Evolutionary conservation across 352 stramenopile species (phyloP), one percentile per base, ranked within the genome.

Genomic region (Phytophthora brassicae): DNA sequence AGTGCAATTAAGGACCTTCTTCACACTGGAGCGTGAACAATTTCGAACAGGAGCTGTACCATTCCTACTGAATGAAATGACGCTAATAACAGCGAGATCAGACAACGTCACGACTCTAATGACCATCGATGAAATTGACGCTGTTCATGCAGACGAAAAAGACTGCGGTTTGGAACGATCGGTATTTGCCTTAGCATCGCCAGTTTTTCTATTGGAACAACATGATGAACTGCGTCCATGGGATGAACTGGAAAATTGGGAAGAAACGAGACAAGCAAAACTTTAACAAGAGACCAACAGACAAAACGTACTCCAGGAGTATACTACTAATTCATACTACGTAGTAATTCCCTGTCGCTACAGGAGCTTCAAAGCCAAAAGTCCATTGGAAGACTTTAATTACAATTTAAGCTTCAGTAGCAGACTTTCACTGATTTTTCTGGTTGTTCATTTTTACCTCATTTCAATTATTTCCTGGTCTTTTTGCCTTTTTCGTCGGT

Each of bases 1-100:
- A 13, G 66, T 84, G 22, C 79, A 88, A 44, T 43, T 89, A 22
- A 70, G 81, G 11, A 80, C 64, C 7, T 92, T 92, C 56, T 50
- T 92, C 17, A 87, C 76, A 9, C 73, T 69, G 16, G 83, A 86
- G 24, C 66, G 65, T 20, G 72, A 77, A 45, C 67, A 66, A 12
- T 86, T 77, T 66, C 66, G 64, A 17, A 64, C 66, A 14, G 54
- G 61, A 11, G 56, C 62, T 9, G 74, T 90, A 33, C 78, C 77
- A 9, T 75, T 69, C 39, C 50, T 90, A 6, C 54, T 90, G 23
- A 75, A 64, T 24, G 69, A 86, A 52, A 72, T 72, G 58, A 60
- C 50, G 16, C 55, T 88, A 28, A 70, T 77, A 57, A 43, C 61
- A 4, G 47, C 60, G 14, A 41, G 58, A 0, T 56, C 60, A 6